These are phyloP conservation scores for Apiospora sp. DNA, from an alignment of 2,329 filamentous ascomycete species.

Conservation along the genomic window DNA sequence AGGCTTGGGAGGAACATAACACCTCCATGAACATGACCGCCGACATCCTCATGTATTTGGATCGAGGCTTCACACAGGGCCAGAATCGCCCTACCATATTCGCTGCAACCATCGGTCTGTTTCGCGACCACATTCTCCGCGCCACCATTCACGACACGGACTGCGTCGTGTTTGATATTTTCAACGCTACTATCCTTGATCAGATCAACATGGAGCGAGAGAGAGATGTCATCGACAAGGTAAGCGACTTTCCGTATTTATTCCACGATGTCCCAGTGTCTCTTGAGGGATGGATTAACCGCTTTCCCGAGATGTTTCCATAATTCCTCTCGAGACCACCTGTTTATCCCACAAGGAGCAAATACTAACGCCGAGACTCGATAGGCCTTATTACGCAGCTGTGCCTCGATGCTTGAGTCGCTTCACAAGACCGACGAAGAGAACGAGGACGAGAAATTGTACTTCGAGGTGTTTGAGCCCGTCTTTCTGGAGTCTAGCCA, in stretches of 20 bases:
- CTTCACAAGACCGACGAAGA: slow-evolving; percentile 86
- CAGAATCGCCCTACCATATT: slow-evolving; percentile 79
- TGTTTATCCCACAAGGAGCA: no score
- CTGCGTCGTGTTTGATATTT: slow-evolving; percentile 71
- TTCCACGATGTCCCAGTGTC: no score
- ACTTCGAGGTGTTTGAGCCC: slow-evolving; percentile 83
- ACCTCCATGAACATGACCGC: slow-evolving; percentile 96
- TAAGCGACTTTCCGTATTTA: no score
- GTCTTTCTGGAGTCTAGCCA: slow-evolving; percentile 76
- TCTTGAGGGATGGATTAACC: no score
- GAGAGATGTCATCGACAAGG: slow-evolving; percentile 85
- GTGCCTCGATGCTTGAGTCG: slow-evolving; percentile 87
- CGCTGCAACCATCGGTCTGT: slow-evolving; percentile 83
- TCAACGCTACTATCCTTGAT: slow-evolving; percentile 85
- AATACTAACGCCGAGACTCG: no score
- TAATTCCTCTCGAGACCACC: no score
- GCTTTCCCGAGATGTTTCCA: no score
- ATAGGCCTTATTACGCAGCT: slow-evolving; percentile 75
- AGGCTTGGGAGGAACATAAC: slow-evolving; percentile 88
- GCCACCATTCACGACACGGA: slow-evolving; percentile 58
- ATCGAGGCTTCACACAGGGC: slow-evolving; percentile 82
- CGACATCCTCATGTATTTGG: slow-evolving; percentile 97
- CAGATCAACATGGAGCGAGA: slow-evolving; percentile 92
- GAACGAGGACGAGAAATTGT: slow-evolving; percentile 80
- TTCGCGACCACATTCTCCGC: slow-evolving; percentile 84